A percentile compares a stretch with the other conserved stretches of the same genome.
These are phyloP conservation scores for Termitomyces sp. DNA, from an alignment of 768 basidiomycete species.

Conservation along the genomic window DNA sequence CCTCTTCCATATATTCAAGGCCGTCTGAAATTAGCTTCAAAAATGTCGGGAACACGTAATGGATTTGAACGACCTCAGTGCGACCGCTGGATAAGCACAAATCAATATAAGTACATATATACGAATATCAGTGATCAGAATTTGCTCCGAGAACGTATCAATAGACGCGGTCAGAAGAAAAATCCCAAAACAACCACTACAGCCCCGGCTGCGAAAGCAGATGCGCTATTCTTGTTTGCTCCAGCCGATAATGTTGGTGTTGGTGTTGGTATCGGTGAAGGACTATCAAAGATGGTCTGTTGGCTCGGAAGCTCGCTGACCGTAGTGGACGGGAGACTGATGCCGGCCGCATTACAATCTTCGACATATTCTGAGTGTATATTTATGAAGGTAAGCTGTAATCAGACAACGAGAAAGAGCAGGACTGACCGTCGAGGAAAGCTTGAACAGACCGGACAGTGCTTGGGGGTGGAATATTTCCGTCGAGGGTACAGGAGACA, in stretches of 20 bases:
- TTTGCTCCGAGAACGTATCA: not conserved
- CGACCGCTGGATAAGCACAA: not conserved
- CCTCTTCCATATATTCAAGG: not conserved
- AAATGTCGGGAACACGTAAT: not conserved
- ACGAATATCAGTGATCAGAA: too few species aligned
- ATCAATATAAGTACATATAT: too few species aligned
- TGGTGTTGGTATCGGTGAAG: too few species aligned
- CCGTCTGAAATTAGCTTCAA: not conserved
- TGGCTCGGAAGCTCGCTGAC: not conserved
- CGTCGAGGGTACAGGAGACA: slow-evolving; percentile 10
- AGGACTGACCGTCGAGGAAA: slow-evolving; percentile 4
- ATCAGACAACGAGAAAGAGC: not conserved
- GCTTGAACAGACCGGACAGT: not conserved
- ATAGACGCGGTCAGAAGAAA: not conserved
- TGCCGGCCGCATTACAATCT: slow-evolving; percentile 2
- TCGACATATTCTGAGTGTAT: slow-evolving; percentile 1
- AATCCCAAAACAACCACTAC: not conserved
- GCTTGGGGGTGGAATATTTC: not conserved
- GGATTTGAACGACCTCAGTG: too few species aligned
- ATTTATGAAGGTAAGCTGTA: not conserved
- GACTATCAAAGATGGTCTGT: not conserved
- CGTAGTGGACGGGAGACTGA: slow-evolving; percentile 7
- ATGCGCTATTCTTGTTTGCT: not conserved
- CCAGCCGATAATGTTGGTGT: not conserved
- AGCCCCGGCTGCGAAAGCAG: not conserved